These are phyloP conservation scores for Davidsoniella neocaledoniae DNA, from an alignment of 2,329 filamentous ascomycete species.

Conservation along the genomic window DNA sequence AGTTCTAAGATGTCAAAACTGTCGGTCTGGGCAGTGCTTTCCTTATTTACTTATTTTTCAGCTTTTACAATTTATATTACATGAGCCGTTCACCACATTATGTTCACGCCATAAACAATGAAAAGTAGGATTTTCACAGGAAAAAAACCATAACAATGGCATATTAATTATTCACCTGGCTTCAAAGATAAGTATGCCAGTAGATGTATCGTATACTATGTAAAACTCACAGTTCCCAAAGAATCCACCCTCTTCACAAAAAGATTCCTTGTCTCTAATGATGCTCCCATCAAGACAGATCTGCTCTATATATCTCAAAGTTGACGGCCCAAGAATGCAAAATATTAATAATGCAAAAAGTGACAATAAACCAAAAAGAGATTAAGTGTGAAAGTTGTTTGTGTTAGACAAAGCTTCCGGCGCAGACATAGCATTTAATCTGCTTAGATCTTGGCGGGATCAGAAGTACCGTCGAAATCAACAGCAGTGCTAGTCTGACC, in stretches of 20 bases:
- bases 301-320: background rate
- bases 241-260: background rate
- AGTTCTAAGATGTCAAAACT: no score
- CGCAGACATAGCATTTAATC: no score
- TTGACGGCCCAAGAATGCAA: background rate
- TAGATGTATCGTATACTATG: background rate
- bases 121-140: no score
- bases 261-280: background rate
- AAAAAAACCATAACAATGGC: background rate
- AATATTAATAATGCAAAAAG: background rate
- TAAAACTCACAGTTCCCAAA: background rate
- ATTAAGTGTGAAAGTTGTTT: background rate
- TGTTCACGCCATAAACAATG: no score
- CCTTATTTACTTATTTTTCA: no score
- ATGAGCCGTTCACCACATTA: no score
- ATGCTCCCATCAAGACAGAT: conserved; percentile 1
- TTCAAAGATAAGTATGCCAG: background rate
- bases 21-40: no score
- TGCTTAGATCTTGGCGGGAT: conserved; percentile 5
- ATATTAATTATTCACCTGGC: background rate
- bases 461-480: conserved; percentile 18
- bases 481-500: conserved; percentile 23
- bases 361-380: background rate
- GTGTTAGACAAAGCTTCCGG: background rate
- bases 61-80: no score